Percentiles rank a stretch among this genome's conserved stretches.
These are phyloP conservation scores for Oxyria digyna DNA, from an alignment of 148 eudicot genomes.

Conservation along the genomic window DNA sequence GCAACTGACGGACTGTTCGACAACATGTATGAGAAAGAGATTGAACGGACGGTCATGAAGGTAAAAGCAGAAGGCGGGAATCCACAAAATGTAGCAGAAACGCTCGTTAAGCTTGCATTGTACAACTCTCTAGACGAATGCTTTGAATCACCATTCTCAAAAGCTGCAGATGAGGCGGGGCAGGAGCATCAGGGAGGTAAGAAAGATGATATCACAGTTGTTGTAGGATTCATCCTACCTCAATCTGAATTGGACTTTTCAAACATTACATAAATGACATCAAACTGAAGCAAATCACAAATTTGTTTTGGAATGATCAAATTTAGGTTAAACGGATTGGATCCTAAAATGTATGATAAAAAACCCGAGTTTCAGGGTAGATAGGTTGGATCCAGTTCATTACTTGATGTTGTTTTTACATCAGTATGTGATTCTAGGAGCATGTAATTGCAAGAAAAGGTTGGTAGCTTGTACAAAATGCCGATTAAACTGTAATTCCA, in stretches of 20 bases:
- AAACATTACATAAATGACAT: background rate
- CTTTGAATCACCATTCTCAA: slow-evolving; percentile 12
- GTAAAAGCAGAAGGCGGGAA: background rate
- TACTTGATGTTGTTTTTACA: background rate
- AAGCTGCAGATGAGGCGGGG: slow-evolving; percentile 11
- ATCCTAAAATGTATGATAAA: background rate
- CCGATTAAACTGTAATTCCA: background rate
- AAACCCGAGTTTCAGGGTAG: too few relatives aligned
- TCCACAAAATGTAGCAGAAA: slow-evolving; percentile 8
- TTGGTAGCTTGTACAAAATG: background rate
- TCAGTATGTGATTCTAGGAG: background rate
- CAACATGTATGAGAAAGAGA: slow-evolving; percentile 13
- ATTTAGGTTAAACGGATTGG: background rate
- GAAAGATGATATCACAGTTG: slow-evolving; percentile 14
- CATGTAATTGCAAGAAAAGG: background rate
- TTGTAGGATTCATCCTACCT: slow-evolving; percentile 12
- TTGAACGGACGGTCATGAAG: slow-evolving; percentile 6
- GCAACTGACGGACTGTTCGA: slow-evolving; percentile 28
- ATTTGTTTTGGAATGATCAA: background rate
- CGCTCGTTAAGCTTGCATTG: slow-evolving; percentile 8
- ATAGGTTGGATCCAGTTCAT: background rate
- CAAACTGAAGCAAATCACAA: background rate
- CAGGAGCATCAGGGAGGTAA: slow-evolving; percentile 9
- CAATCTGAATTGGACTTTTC: background rate
- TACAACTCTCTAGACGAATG: slow-evolving; percentile 6